Base-by-base conservation (phyloP, 1,284 basidiomycete genomes). In the Lentinus polychrous region DNA sequence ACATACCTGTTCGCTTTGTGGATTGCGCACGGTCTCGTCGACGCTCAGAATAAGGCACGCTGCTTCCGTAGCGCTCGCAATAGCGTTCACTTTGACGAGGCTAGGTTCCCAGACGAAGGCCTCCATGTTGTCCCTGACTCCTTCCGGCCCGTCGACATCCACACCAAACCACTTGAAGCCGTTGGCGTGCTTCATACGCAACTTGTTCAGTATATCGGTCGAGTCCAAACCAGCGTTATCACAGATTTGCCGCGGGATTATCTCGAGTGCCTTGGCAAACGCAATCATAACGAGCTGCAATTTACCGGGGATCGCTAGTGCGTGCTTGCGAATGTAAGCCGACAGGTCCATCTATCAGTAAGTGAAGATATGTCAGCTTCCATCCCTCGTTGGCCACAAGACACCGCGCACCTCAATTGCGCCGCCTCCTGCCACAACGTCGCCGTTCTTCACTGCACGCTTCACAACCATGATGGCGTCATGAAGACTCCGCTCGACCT, bases 381-480 rank as follows among this genome's bases (percentile, higher is more conserved):
- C 17, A 41, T 17, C 49, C 46, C 35, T 50, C 15, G 44, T 34
- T 35, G 20, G 31, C 41, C 45, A 27, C 27, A 46, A 32, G 20
- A 49, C 44, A n/a, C n/a, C 36, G 65, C 70, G 59, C 63, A 92
- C 92, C 83, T 98, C 95, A 56, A 91, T 89, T 11, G 96, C 96
- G 55, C 96, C 96, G 54, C 96, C 96, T 45, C 96, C 96, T 5
- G 95, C 96, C 24, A 99, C 96, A 45, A 99, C 86, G 52, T 94
- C 86, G 50, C 91, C 92, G 66, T 94, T 98, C 67, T 89, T 90
- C 60, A 99, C 88, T 7, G 96, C 94, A 39, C 96, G 80, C 70
- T 96, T 96, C 43, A 99, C 96, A 31, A 99, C 94, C 95, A 99
- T 99, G 64, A 99, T 95, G 2, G 95, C 94, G 64, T 99, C 96